A percentile compares a stretch with the other conserved stretches of the same genome.
These are phyloP conservation scores for Ogataea paradorogensis DNA, from an alignment of 805 yeast species.

Conservation along the genomic window DNA sequence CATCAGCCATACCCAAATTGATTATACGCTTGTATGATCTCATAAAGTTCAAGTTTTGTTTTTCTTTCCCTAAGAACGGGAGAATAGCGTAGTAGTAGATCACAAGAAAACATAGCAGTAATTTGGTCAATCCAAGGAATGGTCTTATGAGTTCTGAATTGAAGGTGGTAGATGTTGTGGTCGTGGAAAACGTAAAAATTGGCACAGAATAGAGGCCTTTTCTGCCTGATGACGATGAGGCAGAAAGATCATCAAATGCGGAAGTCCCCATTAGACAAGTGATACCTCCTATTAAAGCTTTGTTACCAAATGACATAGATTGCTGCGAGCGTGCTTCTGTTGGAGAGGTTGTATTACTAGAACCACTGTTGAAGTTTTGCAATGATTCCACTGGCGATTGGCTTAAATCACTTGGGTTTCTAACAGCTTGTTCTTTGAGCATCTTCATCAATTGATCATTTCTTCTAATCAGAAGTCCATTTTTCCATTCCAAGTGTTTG, in stretches of 20 bases:
- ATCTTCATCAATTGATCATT: constrained; percentile 39
- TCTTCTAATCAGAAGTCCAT: constrained; percentile 46
- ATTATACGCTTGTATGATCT: constrained; percentile 12
- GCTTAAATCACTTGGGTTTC: constrained; percentile 8
- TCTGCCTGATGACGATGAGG: constrained; percentile 14
- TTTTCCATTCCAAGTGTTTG: constrained; percentile 65
- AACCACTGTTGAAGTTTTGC: constrained; percentile 12
- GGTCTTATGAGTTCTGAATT: constrained; percentile 22
- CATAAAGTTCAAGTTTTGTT: constrained; percentile 14
- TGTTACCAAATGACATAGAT: constrained; percentile 36
- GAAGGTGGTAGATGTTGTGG: constrained; percentile 19
- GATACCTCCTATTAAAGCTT: constrained; percentile 59
- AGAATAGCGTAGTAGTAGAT: constrained; percentile 20
- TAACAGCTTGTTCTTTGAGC: constrained; percentile 7
- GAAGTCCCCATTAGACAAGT: constrained; percentile 64
- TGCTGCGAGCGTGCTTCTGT: constrained; percentile 17
- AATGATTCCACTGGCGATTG: constrained; percentile 7
- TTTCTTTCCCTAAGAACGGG: constrained; percentile 4
- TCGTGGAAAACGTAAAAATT: constrained; percentile 25
- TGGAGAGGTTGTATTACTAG: constrained; percentile 26
- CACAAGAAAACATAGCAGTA: constrained; percentile 21
- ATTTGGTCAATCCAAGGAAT: constrained; percentile 29
- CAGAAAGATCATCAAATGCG: constrained; percentile 46
- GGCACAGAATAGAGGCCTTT: constrained; percentile 33
- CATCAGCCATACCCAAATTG: constrained; percentile 11